These are phyloP conservation scores for Auricularia sp. DNA, from an alignment of 768 basidiomycete genomes.

Conservation along the genomic window DNA sequence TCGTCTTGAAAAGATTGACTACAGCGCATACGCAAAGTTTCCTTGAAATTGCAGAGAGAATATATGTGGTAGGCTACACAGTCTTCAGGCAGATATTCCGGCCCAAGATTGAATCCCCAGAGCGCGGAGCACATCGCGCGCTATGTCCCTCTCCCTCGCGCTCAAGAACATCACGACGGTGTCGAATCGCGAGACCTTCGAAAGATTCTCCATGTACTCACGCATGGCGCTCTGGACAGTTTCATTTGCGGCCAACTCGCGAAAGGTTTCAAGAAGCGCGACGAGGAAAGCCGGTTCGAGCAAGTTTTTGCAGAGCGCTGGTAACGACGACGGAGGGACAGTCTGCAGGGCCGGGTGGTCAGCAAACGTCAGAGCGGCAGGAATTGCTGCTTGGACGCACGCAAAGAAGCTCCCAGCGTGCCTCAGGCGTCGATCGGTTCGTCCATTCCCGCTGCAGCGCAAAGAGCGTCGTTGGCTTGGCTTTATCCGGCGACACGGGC, in stretches of 20 bases:
- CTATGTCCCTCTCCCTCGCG: conserved; percentile 34
- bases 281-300: conserved; percentile 56
- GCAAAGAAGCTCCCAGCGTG: conserved; percentile 49
- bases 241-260: conserved; percentile 12
- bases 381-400: conserved; percentile 29
- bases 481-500: conserved; percentile 1
- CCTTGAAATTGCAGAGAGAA: no score
- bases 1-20: neutral
- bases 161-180: conserved; percentile 59
- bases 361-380: conserved; percentile 1
- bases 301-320: conserved; percentile 56
- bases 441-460: conserved; percentile 59
- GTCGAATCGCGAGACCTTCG: conserved; percentile 48
- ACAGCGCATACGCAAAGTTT: no score
- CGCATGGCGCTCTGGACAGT: conserved; percentile 19
- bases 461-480: conserved; percentile 36
- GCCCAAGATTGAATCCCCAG: neutral
- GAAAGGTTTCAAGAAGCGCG: conserved; percentile 46
- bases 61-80: no score
- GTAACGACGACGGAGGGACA: conserved; percentile 45
- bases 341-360: conserved; percentile 27
- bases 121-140: neutral
- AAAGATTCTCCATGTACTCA: conserved; percentile 45
- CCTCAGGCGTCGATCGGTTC: conserved; percentile 26
- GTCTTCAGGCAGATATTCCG: neutral